phyloP scores from a whole-genome alignment of 805 yeast genomes.

The Lachancea kluyveri region DNA sequence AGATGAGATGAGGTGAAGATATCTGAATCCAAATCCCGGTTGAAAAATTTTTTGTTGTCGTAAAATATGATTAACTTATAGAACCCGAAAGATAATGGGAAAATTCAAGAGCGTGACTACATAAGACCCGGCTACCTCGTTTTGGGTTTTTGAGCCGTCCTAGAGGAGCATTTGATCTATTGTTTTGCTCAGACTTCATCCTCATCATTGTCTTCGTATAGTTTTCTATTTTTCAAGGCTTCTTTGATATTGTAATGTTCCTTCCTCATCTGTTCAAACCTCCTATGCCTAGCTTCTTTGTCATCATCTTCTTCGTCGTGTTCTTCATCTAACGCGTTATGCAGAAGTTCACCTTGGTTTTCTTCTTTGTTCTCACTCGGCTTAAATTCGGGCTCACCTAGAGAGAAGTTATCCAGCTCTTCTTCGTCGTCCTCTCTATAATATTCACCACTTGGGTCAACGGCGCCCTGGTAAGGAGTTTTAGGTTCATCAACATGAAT shows the following conservation, averaged over 20 bases:
- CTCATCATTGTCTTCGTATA: conserved; percentile 17
- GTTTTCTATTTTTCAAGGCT: conserved; percentile 28
- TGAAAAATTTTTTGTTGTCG: too few relatives aligned
- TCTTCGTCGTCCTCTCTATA: conserved; percentile 66
- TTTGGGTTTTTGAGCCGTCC: too few relatives aligned
- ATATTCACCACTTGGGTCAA: conserved; percentile 74
- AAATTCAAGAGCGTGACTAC: too few relatives aligned
- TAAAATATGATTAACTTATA: too few relatives aligned
- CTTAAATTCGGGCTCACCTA: conserved; percentile 52
- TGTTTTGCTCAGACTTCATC: conserved; percentile 32
- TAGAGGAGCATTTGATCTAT: too few relatives aligned
- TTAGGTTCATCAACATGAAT: conserved; percentile 81
- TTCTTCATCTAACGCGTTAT: conserved; percentile 19
- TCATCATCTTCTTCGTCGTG: conserved; percentile 29
- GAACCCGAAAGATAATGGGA: too few relatives aligned
- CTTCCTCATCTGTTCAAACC: conserved; percentile 75
- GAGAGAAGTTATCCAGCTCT: conserved; percentile 44
- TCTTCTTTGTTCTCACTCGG: conserved; percentile 23
- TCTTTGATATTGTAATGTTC: conserved; percentile 64
- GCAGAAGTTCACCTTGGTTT: conserved; percentile 11
- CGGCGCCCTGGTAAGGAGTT: conserved; percentile 91
- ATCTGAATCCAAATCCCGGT: too few relatives aligned
- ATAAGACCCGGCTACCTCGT: too few relatives aligned
- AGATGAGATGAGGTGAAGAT: too few relatives aligned
- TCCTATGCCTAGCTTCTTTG: conserved; percentile 55